These are phyloP conservation scores for Tylopilus rubrobrunneus DNA, from an alignment of 768 basidiomycete species.

Conservation along the genomic window DNA sequence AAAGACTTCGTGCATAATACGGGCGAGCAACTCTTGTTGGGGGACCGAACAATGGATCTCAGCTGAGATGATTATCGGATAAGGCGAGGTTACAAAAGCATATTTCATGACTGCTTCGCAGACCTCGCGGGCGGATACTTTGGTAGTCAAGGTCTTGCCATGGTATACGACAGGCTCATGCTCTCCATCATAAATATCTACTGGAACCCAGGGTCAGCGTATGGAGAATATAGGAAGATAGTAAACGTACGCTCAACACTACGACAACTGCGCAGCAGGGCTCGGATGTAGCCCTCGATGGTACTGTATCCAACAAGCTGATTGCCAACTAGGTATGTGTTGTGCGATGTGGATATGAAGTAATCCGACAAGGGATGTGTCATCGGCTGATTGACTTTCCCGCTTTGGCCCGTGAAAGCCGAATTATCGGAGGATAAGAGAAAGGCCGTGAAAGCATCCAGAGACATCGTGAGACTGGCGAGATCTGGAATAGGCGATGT, in stretches of 20 bases:
- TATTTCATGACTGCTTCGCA: slow-evolving; percentile 85
- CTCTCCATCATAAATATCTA: slow-evolving; percentile 92
- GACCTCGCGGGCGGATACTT: slow-evolving; percentile 75
- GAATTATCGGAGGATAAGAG: slow-evolving; percentile 78
- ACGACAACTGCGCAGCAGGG: slow-evolving; percentile 84
- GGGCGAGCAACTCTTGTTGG: slow-evolving; percentile 77
- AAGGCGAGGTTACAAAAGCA: slow-evolving; percentile 86
- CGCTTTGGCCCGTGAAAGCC: slow-evolving; percentile 49
- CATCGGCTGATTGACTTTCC: slow-evolving; percentile 76
- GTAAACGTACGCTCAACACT: slow-evolving; percentile 81
- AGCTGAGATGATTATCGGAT: slow-evolving; percentile 89
- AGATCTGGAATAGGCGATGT: slow-evolving; percentile 2
- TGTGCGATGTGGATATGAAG: slow-evolving; percentile 86
- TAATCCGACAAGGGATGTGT: slow-evolving; percentile 83
- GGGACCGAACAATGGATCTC: slow-evolving; percentile 81
- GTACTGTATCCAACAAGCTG: slow-evolving; percentile 88
- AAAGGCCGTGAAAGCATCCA: slow-evolving; percentile 73
- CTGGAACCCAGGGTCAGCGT: slow-evolving; percentile 35
- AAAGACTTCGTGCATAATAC: slow-evolving; percentile 66
- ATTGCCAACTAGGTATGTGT: slow-evolving; percentile 85
- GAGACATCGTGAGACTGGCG: slow-evolving; percentile 33
- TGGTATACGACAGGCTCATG: slow-evolving; percentile 83
- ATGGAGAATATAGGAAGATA: not conserved
- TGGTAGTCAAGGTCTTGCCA: slow-evolving; percentile 83
- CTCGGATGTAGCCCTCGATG: slow-evolving; percentile 89